Evolutionary conservation across 129 eudicot genomes (phyloP).

Genomic region (Mikania micrantha): DNA sequence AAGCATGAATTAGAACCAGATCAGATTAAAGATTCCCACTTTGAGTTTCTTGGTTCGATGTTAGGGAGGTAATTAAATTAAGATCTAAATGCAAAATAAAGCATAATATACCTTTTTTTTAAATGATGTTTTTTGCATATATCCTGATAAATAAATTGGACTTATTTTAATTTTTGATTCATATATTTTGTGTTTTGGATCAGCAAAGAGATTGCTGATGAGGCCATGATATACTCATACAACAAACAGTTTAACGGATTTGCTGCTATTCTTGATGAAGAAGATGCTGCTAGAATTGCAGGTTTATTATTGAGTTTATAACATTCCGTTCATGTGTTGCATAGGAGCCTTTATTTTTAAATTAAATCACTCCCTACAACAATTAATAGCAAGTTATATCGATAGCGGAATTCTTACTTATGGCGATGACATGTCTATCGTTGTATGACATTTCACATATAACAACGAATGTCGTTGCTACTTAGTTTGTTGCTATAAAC

Average conservation of each 20-base stretch:
- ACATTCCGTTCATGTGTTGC: not conserved
- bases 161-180: not conserved
- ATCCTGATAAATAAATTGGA: not conserved
- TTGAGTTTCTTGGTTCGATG: constrained; percentile 40
- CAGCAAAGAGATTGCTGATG: constrained; percentile 44
- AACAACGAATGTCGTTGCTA: no score
- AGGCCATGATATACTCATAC: constrained; percentile 61
- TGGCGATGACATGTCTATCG: no score
- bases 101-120: no score
- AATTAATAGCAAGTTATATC: no score
- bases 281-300: constrained; percentile 44
- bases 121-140: no score
- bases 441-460: no score
- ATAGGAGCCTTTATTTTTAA: not conserved
- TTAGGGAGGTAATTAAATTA: constrained; percentile 69
- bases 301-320: constrained; percentile 31
- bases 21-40: constrained; percentile 35
- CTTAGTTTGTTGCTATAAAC: no score
- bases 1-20: constrained; percentile 35
- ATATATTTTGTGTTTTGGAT: not conserved
- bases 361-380: not conserved
- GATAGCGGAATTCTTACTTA: no score
- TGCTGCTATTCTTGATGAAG: constrained; percentile 66
- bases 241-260: constrained; percentile 59
- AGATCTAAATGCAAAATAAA: not conserved